A percentile compares a stretch with the other conserved stretches of the same genome.
Evolutionary conservation across 1,284 basidiomycete species (phyloP).

Genomic region (Taiwanofungus camphoratus): DNA sequence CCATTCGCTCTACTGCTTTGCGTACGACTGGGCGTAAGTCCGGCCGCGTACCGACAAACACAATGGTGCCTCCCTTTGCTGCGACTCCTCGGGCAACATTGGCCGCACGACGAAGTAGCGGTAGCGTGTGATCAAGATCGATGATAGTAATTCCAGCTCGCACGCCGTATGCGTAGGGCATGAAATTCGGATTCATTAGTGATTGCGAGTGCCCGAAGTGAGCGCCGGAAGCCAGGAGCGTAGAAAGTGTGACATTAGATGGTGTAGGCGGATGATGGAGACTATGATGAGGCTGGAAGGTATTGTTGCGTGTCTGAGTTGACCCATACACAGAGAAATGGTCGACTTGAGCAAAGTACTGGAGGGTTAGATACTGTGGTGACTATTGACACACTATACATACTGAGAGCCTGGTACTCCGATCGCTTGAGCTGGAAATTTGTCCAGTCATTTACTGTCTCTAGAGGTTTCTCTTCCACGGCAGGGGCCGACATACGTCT

Average conservation of each 20-base stretch:
- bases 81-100: slow-evolving; percentile 83
- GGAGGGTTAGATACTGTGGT: neutral
- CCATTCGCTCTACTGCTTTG: slow-evolving; percentile 79
- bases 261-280: slow-evolving; percentile 62
- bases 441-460: slow-evolving; percentile 57
- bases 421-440: slow-evolving; percentile 54
- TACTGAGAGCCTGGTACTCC: slow-evolving; percentile 48
- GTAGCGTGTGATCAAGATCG: slow-evolving; percentile 92
- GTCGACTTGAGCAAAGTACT: slow-evolving; percentile 44
- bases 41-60: slow-evolving; percentile 87
- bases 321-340: slow-evolving; percentile 72
- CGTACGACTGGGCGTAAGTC: slow-evolving; percentile 74
- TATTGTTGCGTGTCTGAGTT: slow-evolving; percentile 62
- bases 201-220: slow-evolving; percentile 88
- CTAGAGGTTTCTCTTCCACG: slow-evolving; percentile 32
- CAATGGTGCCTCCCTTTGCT: slow-evolving; percentile 76
- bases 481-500: slow-evolving; percentile 25
- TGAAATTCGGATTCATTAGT: slow-evolving; percentile 82
- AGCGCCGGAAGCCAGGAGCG: slow-evolving; percentile 88
- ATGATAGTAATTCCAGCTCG: slow-evolving; percentile 91
- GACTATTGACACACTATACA: slow-evolving; percentile 25
- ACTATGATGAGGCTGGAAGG: slow-evolving; percentile 71
- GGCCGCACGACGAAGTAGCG: slow-evolving; percentile 86
- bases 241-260: slow-evolving; percentile 74
- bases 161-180: slow-evolving; percentile 92